phyloP scores from a whole-genome alignment of 2,329 filamentous ascomycete species.

The Zymoseptoria pseudotritici region DNA sequence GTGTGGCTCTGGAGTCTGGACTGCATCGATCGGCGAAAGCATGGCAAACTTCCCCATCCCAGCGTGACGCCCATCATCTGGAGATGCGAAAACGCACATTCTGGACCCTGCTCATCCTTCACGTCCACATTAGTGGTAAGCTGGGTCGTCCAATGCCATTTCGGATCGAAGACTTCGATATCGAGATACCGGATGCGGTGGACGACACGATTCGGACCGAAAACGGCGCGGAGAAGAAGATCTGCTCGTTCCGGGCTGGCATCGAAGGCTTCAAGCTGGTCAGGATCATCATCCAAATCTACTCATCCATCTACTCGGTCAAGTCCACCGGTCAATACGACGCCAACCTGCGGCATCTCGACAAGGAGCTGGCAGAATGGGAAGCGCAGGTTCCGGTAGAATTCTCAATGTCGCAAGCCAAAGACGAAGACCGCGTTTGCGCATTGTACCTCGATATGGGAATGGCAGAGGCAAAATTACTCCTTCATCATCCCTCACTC shows the following conservation, averaged over 20 bases:
- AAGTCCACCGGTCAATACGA: constrained; percentile 51
- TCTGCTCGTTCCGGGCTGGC: constrained; percentile 61
- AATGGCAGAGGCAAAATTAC: constrained; percentile 42
- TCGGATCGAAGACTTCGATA: constrained; percentile 66
- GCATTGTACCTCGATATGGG: constrained; percentile 44
- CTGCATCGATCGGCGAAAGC: constrained; percentile 64
- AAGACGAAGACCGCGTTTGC: constrained; percentile 42
- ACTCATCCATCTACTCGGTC: constrained; percentile 67
- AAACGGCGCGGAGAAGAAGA: constrained; percentile 36
- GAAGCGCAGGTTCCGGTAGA: constrained; percentile 56
- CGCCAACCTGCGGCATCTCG: constrained; percentile 55
- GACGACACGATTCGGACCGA: constrained; percentile 64
- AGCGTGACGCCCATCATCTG: constrained; percentile 55
- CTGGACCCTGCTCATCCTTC: constrained; percentile 62
- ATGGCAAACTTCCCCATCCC: constrained; percentile 43
- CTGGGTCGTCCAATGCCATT: constrained; percentile 72
- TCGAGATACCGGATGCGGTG: constrained; percentile 65
- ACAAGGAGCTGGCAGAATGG: constrained; percentile 57
- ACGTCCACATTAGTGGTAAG: constrained; percentile 64
- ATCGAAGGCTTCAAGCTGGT: constrained; percentile 59
- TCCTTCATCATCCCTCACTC: constrained; percentile 48
- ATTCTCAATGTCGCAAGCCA: constrained; percentile 43
- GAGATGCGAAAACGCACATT: constrained; percentile 74
- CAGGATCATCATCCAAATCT: constrained; percentile 65
- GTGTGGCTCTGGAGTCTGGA: constrained; percentile 65